Base-by-base conservation (phyloP, 2,329 filamentous ascomycete genomes). In the Parascedosporium putredinis region DNA sequence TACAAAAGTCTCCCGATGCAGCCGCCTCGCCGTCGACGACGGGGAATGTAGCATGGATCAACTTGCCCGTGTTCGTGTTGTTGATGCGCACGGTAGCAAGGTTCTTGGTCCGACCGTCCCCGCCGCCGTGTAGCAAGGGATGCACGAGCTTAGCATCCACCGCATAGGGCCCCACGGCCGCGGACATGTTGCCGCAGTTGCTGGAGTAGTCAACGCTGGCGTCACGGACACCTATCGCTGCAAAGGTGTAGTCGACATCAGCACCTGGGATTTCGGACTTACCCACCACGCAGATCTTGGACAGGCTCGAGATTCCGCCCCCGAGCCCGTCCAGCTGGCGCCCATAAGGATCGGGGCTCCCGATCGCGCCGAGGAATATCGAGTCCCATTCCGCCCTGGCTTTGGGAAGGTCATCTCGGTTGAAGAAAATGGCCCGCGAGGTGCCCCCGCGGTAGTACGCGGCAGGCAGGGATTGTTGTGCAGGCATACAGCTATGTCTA, bases 111-210 rank as follows among this genome's bases (percentile, higher is more conserved):
- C n/a, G n/a, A n/a, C n/a, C 59, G 2, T 24, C 46, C 4, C 23
- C 46, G 3, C 42, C 36, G 16, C 34, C 44, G 5, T 14, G 24
- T n/a, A 50, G 22, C 10, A 25, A 18, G 0, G 53, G 45, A 0
- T 45, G 49, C 44, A 78, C 64, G 1, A 83, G 54, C 2, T 74
- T 69, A 22, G 71, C 62, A 56, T 84, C 75, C 10, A 81, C 67
- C 2, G 79, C 79, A 58, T 78, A 82, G 0, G 84, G 83, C 0
- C 83, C 85, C 43, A 88, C 74, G 0, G 79, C 74, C 36, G 76
- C 73, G 5, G 72, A 78, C 81, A 88, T 84, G 60, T 88, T 88
- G n/a, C 84, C 84, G 59, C 84, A 88, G 57, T 87, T 88, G 22
- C 83, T 79, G 0, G 80, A 78, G 57, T 78, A 74, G 57, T 88